Conservation (phyloP, 1,284 basidiomycete genomes). For the Apiotrichum veenhuisii region DNA sequence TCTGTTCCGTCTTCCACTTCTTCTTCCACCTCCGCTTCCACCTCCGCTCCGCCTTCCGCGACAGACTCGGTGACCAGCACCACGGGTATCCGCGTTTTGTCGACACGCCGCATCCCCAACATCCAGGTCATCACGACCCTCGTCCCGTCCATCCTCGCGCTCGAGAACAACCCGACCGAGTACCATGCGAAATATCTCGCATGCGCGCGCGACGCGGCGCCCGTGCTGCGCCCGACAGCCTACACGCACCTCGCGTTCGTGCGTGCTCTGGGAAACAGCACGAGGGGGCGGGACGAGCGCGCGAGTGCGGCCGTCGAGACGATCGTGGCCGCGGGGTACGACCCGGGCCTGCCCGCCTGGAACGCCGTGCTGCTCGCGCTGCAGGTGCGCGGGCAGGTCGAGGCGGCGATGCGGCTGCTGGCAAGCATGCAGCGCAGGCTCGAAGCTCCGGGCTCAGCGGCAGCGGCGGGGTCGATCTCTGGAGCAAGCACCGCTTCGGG, state of each 20-base stretch:
- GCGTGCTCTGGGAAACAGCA: slow-evolving; percentile 21
- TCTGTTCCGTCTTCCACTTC: slow-evolving; percentile 6
- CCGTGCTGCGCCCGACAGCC: slow-evolving; percentile 23
- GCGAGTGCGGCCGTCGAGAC: slow-evolving; percentile 17
- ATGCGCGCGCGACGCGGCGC: slow-evolving; percentile 7
- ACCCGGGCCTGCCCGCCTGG: slow-evolving; percentile 21
- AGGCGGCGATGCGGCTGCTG: slow-evolving; percentile 23
- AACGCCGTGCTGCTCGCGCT: slow-evolving; percentile 24
- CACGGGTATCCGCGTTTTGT: background rate
- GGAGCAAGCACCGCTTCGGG: background rate
- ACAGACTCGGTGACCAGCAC: background rate
- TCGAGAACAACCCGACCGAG: slow-evolving; percentile 9
- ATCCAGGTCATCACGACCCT: slow-evolving; percentile 27
- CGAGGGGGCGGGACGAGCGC: slow-evolving; percentile 12
- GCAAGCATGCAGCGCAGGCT: slow-evolving; percentile 20
- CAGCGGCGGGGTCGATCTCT: too few species aligned
- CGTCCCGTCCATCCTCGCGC: slow-evolving; percentile 27
- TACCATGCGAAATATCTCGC: slow-evolving; percentile 26
- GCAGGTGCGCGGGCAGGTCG: slow-evolving; percentile 18
- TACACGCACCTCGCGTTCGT: slow-evolving; percentile 28
- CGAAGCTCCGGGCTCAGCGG: too few species aligned
- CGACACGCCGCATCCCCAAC: slow-evolving; percentile 19
- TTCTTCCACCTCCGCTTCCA: background rate
- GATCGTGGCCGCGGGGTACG: slow-evolving; percentile 15
- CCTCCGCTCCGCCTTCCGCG: too few species aligned